Base-by-base conservation (phyloP, 2,329 filamentous ascomycete species). In the Penicillium sp. region DNA sequence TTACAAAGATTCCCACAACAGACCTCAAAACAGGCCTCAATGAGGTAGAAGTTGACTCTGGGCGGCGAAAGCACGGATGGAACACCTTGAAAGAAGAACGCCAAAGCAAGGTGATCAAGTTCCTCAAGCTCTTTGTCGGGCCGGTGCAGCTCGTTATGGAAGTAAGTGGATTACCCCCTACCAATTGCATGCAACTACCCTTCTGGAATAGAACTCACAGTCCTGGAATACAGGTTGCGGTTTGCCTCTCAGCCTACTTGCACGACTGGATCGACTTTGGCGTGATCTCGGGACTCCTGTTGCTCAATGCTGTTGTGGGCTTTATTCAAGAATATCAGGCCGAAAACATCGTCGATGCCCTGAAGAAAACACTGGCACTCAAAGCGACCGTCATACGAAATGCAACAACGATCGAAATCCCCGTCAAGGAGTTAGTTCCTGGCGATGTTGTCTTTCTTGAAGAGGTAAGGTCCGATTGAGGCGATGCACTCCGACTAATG, bases 61-160 rank as follows among this genome's bases (percentile, higher is more conserved):
- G 79, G 11, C 78, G 82, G 41, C 83, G 87, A 57, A 87, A 85
- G 75, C 90, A 87, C 73, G 91, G 91, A 74, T 81, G 90, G 71
- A 96, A 96, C 75, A 87, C 91, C 75, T 91, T 96, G 90, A 92
- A 90, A 78, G 90, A 96, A 78, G 90, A 93, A 80, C 92, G 91
- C 79, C 89, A 92, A 77, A 96, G 93, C 70, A 70, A 92, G 57
- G 77, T 93, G 59, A 82, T 95, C 70, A 95, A 96, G 81, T 96
- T 96, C 77, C 69, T 86, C 22, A 82, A 84, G 68, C 95, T 90
- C 80, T 96, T 96, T 75, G 81, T 95, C 55, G 92, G 92, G 64
- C 92, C 92, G 24, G 93, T 96, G 65, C 91, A 96, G 75, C 93
- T 93, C 77, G 91, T 96, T 73, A 96, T 96, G 91, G 90, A 93